A percentile compares a stretch with the other conserved stretches of the same genome.
Conservation (phyloP, 108 stramenopile genomes). For the Fragilaria radians region DNA sequence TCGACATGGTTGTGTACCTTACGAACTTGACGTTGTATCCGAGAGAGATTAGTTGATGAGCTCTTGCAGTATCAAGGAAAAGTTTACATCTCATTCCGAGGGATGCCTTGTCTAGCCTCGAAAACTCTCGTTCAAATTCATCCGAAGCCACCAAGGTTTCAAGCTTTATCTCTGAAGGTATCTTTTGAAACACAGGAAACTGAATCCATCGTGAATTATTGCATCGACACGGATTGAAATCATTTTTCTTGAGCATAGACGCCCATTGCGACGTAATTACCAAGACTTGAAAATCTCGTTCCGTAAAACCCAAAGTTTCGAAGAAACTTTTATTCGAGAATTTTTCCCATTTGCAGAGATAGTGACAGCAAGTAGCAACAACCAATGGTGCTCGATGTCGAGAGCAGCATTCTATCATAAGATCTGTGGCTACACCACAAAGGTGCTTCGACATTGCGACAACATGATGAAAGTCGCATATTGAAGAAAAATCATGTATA, state of each 20-base stretch:
- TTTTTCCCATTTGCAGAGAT: slow-evolving; percentile 18
- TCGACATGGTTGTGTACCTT: slow-evolving; percentile 14
- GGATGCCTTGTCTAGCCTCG: slow-evolving; percentile 6
- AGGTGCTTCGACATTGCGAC: slow-evolving; percentile 24
- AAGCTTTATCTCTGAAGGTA: too few relatives aligned
- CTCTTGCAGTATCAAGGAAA: slow-evolving; percentile 13
- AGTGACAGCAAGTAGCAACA: slow-evolving; percentile 26
- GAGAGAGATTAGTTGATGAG: slow-evolving; percentile 5
- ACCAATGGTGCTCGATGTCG: slow-evolving; percentile 8
- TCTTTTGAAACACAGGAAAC: too few relatives aligned
- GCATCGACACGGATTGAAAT: too few relatives aligned
- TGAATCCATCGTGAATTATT: too few relatives aligned
- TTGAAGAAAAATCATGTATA: not conserved
- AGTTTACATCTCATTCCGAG: slow-evolving; percentile 11
- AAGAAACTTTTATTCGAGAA: slow-evolving; percentile 16
- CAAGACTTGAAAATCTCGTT: slow-evolving; percentile 18
- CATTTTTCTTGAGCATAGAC: slow-evolving; percentile 3
- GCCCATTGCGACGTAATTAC: slow-evolving; percentile 14
- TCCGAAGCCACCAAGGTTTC: too few relatives aligned
- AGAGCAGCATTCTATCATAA: slow-evolving; percentile 1
- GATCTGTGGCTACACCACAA: slow-evolving; percentile 21
- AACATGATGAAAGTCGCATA: not conserved
- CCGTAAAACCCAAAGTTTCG: slow-evolving; percentile 9
- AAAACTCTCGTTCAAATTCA: slow-evolving; percentile 19
- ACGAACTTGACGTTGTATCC: slow-evolving; percentile 20